Percentiles rank a stretch among this genome's conserved stretches.
phyloP scores from a whole-genome alignment of 306 rosid genomes.

The Prunus mongolica region DNA sequence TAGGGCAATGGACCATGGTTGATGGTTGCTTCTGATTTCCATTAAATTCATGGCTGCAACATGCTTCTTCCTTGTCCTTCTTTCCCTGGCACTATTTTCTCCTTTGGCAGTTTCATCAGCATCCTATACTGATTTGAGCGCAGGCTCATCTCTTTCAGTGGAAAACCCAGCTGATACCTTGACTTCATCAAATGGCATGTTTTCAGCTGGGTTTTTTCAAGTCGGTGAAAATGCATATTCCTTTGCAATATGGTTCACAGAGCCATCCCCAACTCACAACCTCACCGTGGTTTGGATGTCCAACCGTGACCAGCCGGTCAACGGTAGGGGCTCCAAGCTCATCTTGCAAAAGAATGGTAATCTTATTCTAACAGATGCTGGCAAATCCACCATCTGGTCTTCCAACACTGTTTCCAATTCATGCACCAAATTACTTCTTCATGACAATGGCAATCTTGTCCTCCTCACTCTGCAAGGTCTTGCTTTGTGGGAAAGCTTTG shows the following conservation, averaged over 20 bases:
- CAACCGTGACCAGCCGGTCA: conserved; percentile 40
- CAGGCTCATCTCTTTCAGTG: conserved; percentile 37
- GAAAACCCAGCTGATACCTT: conserved; percentile 24
- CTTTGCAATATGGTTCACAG: conserved; percentile 44
- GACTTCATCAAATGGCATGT: conserved; percentile 34
- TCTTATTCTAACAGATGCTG: conserved; percentile 38
- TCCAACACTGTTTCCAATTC: conserved; percentile 28
- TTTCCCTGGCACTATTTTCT: not conserved
- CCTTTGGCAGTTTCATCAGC: conserved; percentile 7
- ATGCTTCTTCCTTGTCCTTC: not conserved
- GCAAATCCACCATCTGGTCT: conserved; percentile 34
- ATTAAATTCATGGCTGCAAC: not conserved
- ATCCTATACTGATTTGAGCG: not conserved
- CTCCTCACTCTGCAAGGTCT: not conserved
- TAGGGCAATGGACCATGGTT: too few species aligned
- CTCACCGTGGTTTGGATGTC: conserved; percentile 47
- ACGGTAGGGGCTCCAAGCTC: conserved; percentile 43
- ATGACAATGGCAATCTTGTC: conserved; percentile 44
- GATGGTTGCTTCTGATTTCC: not conserved
- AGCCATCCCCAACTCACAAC: not conserved
- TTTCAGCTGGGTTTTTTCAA: conserved; percentile 46
- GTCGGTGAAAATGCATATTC: conserved; percentile 47
- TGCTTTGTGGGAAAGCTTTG: conserved; percentile 50
- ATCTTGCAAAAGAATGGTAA: conserved; percentile 30
- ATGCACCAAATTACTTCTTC: conserved; percentile 12